phyloP scores from a whole-genome alignment of 176 grass and related monocot genomes.

The Aechmea fasciata region DNA sequence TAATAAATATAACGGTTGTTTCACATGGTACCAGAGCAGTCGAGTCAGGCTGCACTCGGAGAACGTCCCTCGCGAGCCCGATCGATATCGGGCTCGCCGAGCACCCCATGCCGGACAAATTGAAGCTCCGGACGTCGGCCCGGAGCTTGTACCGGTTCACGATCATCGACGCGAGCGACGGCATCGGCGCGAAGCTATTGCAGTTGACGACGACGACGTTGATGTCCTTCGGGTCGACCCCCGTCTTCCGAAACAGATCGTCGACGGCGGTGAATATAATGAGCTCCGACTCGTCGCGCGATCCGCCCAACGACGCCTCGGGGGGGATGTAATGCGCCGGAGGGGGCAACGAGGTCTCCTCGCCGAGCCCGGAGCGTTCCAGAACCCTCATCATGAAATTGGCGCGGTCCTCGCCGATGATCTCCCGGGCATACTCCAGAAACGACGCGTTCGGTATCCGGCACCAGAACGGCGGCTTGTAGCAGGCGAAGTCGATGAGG shows the following conservation, averaged over 20 bases:
- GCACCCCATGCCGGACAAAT: slow-evolving; percentile 4
- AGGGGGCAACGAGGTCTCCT: neutral
- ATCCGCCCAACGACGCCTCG: neutral
- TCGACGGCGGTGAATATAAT: neutral
- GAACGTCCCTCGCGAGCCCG: neutral
- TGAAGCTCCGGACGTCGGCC: neutral
- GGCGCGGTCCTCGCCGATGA: neutral
- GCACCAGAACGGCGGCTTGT: neutral
- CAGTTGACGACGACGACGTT: slow-evolving; percentile 1
- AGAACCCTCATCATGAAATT: neutral
- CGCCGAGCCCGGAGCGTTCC: neutral
- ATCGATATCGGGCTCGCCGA: neutral
- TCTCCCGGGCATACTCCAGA: neutral
- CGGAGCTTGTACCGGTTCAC: slow-evolving; percentile 4
- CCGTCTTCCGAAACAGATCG: neutral
- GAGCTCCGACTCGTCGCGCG: neutral
- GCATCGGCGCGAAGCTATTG: neutral
- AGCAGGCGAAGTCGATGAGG: neutral
- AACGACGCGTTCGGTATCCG: neutral
- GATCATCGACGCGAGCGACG: neutral
- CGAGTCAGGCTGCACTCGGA: neutral
- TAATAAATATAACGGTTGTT: too few relatives aligned
- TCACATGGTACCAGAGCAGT: neutral
- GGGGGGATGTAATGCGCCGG: neutral
- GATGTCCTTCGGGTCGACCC: neutral